A percentile compares a stretch with the other conserved stretches of the same genome.
phyloP scores from a whole-genome alignment of 2,329 filamentous ascomycete species.

The Hortaea werneckii region DNA sequence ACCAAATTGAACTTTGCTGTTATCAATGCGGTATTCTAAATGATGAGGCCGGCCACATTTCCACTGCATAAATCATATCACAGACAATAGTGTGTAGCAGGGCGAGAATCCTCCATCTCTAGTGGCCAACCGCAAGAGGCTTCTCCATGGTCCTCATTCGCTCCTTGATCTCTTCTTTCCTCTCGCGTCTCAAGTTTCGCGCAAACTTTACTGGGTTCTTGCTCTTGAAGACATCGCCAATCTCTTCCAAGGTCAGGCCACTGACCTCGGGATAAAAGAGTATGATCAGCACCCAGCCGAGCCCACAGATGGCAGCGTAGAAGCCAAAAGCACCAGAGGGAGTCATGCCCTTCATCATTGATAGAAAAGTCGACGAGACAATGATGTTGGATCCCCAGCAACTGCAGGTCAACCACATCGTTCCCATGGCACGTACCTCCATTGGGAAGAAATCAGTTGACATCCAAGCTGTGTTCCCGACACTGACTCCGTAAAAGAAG shows the following conservation, averaged over 20 bases:
- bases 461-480: conserved; percentile 29
- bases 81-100: too few relatives aligned
- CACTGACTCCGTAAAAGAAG: conserved; percentile 21
- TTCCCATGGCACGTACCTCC: conserved; percentile 29
- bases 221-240: conserved; percentile 26
- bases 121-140: conserved; percentile 4
- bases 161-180: conserved; percentile 17
- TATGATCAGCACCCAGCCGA: conserved; percentile 29
- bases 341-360: conserved; percentile 30
- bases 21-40: too few relatives aligned
- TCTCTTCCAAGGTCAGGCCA: conserved; percentile 29
- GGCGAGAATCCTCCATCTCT: neutral
- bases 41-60: too few relatives aligned
- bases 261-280: conserved; percentile 31
- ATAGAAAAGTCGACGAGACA: conserved; percentile 29
- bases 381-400: conserved; percentile 25
- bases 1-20: too few relatives aligned
- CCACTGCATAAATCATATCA: too few relatives aligned
- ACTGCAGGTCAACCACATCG: conserved; percentile 24
- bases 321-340: conserved; percentile 30
- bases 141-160: conserved; percentile 3
- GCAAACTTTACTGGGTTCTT: conserved; percentile 28
- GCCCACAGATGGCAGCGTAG: conserved; percentile 31
- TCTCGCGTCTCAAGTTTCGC: conserved; percentile 24
- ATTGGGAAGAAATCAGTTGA: conserved; percentile 28